A percentile compares a stretch with the other conserved stretches of the same genome.
Evolutionary conservation across 371 early-diverging fungal genomes (phyloP).

Genomic region (Mucor plumbeus): DNA sequence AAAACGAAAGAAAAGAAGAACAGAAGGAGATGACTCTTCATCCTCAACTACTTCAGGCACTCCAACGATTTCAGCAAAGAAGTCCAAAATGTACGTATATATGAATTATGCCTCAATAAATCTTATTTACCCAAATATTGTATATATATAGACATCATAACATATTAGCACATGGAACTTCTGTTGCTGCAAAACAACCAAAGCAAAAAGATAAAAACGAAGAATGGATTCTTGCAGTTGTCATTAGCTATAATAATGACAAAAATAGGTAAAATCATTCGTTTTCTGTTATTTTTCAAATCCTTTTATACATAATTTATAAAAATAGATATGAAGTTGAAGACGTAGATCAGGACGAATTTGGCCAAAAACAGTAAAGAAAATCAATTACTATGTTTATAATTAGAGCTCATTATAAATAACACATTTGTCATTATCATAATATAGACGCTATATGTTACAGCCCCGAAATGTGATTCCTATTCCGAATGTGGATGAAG

Average conservation of each 20-base stretch:
- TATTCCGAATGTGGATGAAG: slow-evolving; percentile 58
- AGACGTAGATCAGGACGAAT: slow-evolving; percentile 77
- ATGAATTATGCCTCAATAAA: background rate
- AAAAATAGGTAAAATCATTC: slow-evolving; percentile 58
- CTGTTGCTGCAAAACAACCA: slow-evolving; percentile 64
- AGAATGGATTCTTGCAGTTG: slow-evolving; percentile 80
- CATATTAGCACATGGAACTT: slow-evolving; percentile 46
- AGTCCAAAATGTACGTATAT: slow-evolving; percentile 50
- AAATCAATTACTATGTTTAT: slow-evolving; percentile 10
- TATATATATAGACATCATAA: background rate
- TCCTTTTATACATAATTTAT: background rate
- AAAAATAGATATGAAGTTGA: slow-evolving; percentile 67
- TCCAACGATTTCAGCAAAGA: slow-evolving; percentile 36
- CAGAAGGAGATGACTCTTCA: slow-evolving; percentile 53
- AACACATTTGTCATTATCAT: background rate
- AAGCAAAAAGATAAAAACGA: slow-evolving; percentile 69
- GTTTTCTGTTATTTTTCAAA: background rate
- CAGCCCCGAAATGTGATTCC: slow-evolving; percentile 68
- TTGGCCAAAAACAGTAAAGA: slow-evolving; percentile 66
- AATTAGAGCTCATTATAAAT: background rate
- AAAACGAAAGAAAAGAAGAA: slow-evolving; percentile 69
- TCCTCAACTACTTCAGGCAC: slow-evolving; percentile 3
- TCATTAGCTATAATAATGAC: slow-evolving; percentile 65
- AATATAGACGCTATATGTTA: slow-evolving; percentile 62
- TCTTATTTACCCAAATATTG: too few species aligned